Conservation (phyloP, 2,329 filamentous ascomycete genomes). For the Apiospora malaysiana region DNA sequence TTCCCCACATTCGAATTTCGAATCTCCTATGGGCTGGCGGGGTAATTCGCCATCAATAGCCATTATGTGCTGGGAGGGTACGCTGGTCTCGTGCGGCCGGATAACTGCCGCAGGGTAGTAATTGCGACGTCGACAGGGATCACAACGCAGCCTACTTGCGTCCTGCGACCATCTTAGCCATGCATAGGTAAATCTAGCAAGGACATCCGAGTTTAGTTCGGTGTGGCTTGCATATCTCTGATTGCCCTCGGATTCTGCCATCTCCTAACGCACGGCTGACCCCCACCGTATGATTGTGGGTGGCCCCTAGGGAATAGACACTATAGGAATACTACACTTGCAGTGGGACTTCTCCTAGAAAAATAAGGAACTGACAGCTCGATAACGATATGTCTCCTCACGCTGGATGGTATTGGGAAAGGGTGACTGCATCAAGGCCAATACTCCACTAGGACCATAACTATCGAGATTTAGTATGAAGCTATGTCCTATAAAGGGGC, state of each 20-base stretch:
- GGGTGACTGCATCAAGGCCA: background rate
- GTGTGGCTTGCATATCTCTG: background rate
- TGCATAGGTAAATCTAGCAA: too few species aligned
- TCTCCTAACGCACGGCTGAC: background rate
- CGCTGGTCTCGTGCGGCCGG: background rate
- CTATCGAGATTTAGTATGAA: background rate
- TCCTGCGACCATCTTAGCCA: background rate
- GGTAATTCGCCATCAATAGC: background rate
- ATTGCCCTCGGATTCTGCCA: background rate
- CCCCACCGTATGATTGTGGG: too few species aligned
- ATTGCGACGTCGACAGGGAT: background rate
- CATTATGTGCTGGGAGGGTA: background rate
- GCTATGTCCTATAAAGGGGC: background rate
- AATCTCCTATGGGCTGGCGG: too few species aligned
- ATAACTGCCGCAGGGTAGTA: background rate
- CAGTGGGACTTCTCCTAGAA: too few species aligned
- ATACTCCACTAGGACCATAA: background rate
- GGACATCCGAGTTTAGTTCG: background rate
- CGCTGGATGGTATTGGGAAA: background rate
- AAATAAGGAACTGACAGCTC: background rate
- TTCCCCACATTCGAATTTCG: background rate
- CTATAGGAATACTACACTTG: background rate
- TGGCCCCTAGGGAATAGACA: too few species aligned
- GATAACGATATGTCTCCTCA: background rate
- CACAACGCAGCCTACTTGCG: background rate